Evolutionary conservation across 805 yeast species (phyloP).

Genomic region (Metschnikowia noctiluminum): DNA sequence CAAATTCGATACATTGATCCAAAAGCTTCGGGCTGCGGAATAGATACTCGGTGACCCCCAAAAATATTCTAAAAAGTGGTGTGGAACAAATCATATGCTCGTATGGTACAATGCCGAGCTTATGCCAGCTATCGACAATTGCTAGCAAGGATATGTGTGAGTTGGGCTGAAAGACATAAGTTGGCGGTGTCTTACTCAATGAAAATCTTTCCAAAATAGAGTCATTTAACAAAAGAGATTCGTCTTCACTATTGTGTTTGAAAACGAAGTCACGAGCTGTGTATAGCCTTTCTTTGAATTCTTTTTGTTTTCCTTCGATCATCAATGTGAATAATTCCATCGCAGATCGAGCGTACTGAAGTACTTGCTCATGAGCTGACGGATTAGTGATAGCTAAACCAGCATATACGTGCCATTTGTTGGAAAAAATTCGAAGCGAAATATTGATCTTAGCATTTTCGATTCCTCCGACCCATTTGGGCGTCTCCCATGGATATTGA

Average conservation of each 20-base stretch:
- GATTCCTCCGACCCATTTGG: conserved; percentile 87
- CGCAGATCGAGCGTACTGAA: conserved; percentile 83
- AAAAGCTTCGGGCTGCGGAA: conserved; percentile 80
- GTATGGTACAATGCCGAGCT: conserved; percentile 82
- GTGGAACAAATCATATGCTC: conserved; percentile 97
- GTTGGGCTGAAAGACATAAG: conserved; percentile 61
- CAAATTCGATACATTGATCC: conserved; percentile 76
- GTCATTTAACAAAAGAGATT: conserved; percentile 72
- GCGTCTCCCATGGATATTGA: conserved; percentile 88
- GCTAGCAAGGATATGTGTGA: conserved; percentile 87
- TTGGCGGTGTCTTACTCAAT: conserved; percentile 66
- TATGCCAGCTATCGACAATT: conserved; percentile 92
- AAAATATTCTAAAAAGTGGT: conserved; percentile 83
- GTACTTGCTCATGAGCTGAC: conserved; percentile 84
- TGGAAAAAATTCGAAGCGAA: conserved; percentile 83
- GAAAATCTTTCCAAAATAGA: conserved; percentile 75
- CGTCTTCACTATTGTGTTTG: conserved; percentile 54
- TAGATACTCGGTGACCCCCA: conserved; percentile 90
- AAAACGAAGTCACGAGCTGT: conserved; percentile 76
- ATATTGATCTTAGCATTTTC: conserved; percentile 96
- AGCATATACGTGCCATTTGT: conserved; percentile 98
- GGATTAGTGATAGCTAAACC: conserved; percentile 96
- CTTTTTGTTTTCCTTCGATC: conserved; percentile 63
- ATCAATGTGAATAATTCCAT: conserved; percentile 81
- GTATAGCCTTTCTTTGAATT: conserved; percentile 53